phyloP scores from a whole-genome alignment of 129 eudicot genomes.

The Arctium lappa region DNA sequence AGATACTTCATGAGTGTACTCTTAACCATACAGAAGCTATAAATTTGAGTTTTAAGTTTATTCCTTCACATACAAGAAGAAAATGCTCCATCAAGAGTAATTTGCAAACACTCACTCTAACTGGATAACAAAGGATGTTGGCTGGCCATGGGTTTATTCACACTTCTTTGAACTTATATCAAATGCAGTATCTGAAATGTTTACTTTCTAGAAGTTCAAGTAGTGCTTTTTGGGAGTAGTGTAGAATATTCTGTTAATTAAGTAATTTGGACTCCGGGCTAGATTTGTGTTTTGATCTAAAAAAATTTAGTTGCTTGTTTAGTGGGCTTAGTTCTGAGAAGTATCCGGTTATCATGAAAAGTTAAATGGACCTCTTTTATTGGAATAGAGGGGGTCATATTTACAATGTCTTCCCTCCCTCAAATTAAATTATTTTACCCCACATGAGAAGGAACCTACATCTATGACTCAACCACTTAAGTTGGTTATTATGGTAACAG shows the following conservation, averaged over 20 bases:
- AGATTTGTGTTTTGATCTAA: too few species aligned
- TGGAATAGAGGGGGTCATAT: background rate
- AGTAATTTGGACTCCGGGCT: background rate
- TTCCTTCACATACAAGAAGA: too few species aligned
- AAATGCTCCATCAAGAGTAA: too few species aligned
- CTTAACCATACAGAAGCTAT: too few species aligned
- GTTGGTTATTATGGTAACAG: background rate
- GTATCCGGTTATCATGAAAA: background rate
- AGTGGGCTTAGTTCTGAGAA: background rate
- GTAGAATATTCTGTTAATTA: background rate
- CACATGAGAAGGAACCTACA: background rate
- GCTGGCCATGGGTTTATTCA: background rate
- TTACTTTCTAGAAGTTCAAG: background rate
- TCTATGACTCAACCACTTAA: constrained; percentile 17
- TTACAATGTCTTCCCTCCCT: background rate
- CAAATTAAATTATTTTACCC: background rate
- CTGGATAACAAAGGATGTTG: background rate
- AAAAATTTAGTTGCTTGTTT: too few species aligned
- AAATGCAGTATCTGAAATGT: too few species aligned
- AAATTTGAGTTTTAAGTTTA: too few species aligned
- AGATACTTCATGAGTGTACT: too few species aligned
- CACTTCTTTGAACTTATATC: too few species aligned
- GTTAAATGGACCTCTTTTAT: constrained; percentile 1
- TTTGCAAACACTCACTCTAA: too few species aligned
- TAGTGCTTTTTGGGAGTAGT: background rate